Percentiles rank a stretch among this genome's conserved stretches.
Conservation (phyloP, 257 asterid genomes). For the Mitragyna speciosa region DNA sequence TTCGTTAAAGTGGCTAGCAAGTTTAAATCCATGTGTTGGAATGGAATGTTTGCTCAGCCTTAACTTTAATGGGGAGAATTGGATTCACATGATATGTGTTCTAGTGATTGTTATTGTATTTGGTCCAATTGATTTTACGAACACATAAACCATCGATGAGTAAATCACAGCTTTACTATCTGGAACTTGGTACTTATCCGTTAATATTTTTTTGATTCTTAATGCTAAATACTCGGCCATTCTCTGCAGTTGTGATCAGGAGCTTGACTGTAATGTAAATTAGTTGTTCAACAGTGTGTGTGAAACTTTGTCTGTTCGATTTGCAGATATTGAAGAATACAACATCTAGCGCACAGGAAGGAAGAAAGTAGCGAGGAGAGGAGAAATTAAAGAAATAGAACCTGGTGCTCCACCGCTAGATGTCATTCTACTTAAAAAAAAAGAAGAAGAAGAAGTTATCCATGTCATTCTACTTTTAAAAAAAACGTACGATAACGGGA, state of each 20-base stretch:
- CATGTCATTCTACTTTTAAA: neutral
- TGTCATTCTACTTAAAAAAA: neutral
- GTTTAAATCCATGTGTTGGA: neutral
- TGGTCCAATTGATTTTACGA: conserved; percentile 1
- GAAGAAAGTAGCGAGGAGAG: conserved; percentile 34
- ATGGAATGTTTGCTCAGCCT: neutral
- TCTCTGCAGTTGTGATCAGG: too few relatives aligned
- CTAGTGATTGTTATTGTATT: neutral
- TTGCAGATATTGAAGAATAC: conserved; percentile 60
- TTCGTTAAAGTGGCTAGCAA: neutral
- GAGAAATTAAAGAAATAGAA: neutral
- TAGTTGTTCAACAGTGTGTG: neutral
- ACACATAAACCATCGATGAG: neutral
- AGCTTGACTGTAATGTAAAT: neutral
- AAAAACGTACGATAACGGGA: neutral
- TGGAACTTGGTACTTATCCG: too few relatives aligned
- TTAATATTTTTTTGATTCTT: neutral
- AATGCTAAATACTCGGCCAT: neutral
- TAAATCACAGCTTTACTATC: neutral
- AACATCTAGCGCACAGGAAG: conserved; percentile 50
- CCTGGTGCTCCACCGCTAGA: neutral
- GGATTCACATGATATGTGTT: neutral
- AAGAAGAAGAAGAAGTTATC: too few relatives aligned
- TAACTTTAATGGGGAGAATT: neutral
- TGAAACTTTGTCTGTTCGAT: neutral